Base-by-base conservation (phyloP, 148 eudicot species). In the Spergularia marina region DNA sequence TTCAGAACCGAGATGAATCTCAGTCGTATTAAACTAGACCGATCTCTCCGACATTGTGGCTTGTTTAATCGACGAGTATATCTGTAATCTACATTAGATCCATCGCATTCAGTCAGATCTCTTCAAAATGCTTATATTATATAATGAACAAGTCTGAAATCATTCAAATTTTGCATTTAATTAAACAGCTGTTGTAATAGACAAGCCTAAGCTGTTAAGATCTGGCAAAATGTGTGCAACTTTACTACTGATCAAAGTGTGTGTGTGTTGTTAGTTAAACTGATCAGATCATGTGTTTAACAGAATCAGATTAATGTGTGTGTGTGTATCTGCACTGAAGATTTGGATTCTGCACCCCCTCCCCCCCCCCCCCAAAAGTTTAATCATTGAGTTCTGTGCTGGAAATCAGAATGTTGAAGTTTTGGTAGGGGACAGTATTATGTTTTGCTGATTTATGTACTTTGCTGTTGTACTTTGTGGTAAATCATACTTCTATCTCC, bases 191-290 rank as follows among this genome's bases (percentile, higher is more conserved):
- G 77, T 44, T 44, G 49, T 81, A 67, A 12, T 76, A 76, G 77
- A 81, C 77, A 76, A 66, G 41, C 72, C 53, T 69, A 81, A 72
- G 77, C 59, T 76, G 80, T 76, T 81, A 72, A 73, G 74, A 81
- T 77, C 74, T 76, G 80, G 64, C 76, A 76, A 76, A 58, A 36
- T 53, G 47, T 71, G 69, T 67, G 60, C 55, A 75, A 79, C 56
- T 64, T 54, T 44, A 76, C 76, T 44, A 76, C 76, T 81, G 15
- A 55, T 70, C 70, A 64, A 49, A 55, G 79, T 44, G 49, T 44
- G 44, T 41, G 6, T 41, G 10, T 44, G 49, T 44, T 44, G 36
- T 30, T 44, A 44, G 8, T 44, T 44, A 44, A 44, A 44, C 49
- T 44, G 49, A 44, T 49, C 68, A n/a, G 55, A 64, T 72, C 72